phyloP scores from a whole-genome alignment of 176 grass and related monocot species.

The maize (Zea mays) region DNA sequence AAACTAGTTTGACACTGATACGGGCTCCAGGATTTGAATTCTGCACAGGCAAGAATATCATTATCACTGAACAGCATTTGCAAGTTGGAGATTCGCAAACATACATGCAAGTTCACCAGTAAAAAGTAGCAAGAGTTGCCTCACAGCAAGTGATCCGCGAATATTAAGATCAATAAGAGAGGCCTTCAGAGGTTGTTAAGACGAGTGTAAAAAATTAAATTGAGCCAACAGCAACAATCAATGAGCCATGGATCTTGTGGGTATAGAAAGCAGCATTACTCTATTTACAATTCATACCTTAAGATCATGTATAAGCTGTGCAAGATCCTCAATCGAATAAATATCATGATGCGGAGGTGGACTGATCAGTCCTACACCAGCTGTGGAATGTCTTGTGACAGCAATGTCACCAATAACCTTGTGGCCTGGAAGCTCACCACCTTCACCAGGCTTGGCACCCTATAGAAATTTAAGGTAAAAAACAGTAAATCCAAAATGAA shows the following conservation, averaged over 20 bases:
- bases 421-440: conserved; percentile 97
- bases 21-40: conserved; percentile 86
- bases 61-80: conserved; percentile 23
- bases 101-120: conserved; percentile 20
- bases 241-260: conserved; percentile 6
- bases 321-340: conserved; percentile 98
- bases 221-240: neutral
- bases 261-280: conserved; percentile 20
- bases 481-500: conserved; percentile 25
- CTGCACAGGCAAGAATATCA: conserved; percentile 51
- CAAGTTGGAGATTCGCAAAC: neutral
- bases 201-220: neutral
- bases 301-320: conserved; percentile 94
- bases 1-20: conserved; percentile 95
- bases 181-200: neutral
- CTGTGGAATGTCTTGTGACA: conserved; percentile 89
- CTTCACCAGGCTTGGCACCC: conserved; percentile 98
- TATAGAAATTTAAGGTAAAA: conserved; percentile 46
- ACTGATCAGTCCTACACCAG: conserved; percentile 97
- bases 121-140: neutral
- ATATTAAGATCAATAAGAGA: neutral
- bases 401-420: conserved; percentile 99
- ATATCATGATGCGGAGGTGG: conserved; percentile 98
- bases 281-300: conserved; percentile 62
- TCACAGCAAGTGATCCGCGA: neutral